Conservation (phyloP, 2,329 filamentous ascomycete genomes). For the Capronia coronata region DNA sequence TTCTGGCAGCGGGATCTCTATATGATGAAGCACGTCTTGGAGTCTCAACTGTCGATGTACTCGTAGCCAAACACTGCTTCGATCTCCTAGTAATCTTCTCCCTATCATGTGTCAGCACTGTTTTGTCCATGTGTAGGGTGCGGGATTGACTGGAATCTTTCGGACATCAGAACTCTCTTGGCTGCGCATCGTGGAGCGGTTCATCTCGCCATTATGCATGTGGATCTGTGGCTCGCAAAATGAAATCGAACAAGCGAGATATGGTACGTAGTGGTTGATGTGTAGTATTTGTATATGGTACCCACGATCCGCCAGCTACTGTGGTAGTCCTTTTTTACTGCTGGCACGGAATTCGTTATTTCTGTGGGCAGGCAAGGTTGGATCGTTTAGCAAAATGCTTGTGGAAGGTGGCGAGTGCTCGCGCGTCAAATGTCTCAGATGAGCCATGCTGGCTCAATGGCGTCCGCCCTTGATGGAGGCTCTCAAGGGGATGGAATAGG, state of each 20-base stretch:
- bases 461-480: not conserved
- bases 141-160: not conserved
- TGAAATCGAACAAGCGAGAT: conserved; percentile 15
- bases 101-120: not conserved
- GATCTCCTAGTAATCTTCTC: no score
- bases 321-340: no score
- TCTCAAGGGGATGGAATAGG: not conserved
- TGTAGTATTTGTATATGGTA: not conserved
- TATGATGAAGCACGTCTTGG: not conserved
- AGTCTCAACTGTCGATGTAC: not conserved
- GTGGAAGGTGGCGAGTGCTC: conserved; percentile 6
- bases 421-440: conserved; percentile 23
- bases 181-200: no score
- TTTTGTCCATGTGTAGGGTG: not conserved
- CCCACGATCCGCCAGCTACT: no score
- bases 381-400: not conserved
- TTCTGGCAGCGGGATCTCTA: conserved; percentile 4
- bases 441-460: not conserved
- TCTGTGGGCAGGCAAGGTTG: no score
- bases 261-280: not conserved
- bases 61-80: no score
- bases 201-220: not conserved
- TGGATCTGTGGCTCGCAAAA: conserved; percentile 8
- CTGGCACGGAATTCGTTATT: no score
- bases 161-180: not conserved